Evolutionary conservation across 768 basidiomycete genomes (phyloP), one percentile per base, ranked within the genome.

Genomic region (Wakefieldia striispora): DNA sequence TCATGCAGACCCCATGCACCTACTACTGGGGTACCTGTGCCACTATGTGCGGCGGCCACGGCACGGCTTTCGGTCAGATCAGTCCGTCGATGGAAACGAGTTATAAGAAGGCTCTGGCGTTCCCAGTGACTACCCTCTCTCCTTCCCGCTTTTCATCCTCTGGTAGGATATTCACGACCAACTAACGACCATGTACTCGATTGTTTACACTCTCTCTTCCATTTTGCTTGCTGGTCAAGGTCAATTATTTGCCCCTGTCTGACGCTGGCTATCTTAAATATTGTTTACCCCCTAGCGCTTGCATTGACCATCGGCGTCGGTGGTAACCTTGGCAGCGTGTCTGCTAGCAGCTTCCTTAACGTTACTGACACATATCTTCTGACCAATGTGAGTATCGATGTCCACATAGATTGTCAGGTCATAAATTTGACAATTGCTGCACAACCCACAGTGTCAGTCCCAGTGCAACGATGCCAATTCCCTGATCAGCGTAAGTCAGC

Each of bases 161-260:
- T 59, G 67, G 69, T 58, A 71, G 72, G 69, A 53, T 50, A 47
- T 53, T 49, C 62, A 60, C 58, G 40, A 7, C 54, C 38, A 29
- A 29, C 29, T 29, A 53, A 44, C 53, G 52, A 62, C 50, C 62
- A 69, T 69, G 69, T 61, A 51, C 53, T 53, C 52, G 31, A 49
- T 64, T 24, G 9, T 58, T 49, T 55, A 62, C 54, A 39, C 71
- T 50, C 46, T 64, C 54, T 63, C 51, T 4, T 23, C 73, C 40
- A 39, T 70, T 47, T 57, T 79, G 58, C 73, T 84, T 70, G 81
- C 79, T 64, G 74, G 80, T 56, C 82, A 75, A 81, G 82, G 85
- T 83, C n/a, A 16, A 58, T 38, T 9, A 26, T 26, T 26, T 29
- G 10, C 29, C 12, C 29, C n/a, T 14, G 3, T 2, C 13, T 37